Conservation (phyloP, 495 filamentous ascomycete species). For the Penicillium lividum region DNA sequence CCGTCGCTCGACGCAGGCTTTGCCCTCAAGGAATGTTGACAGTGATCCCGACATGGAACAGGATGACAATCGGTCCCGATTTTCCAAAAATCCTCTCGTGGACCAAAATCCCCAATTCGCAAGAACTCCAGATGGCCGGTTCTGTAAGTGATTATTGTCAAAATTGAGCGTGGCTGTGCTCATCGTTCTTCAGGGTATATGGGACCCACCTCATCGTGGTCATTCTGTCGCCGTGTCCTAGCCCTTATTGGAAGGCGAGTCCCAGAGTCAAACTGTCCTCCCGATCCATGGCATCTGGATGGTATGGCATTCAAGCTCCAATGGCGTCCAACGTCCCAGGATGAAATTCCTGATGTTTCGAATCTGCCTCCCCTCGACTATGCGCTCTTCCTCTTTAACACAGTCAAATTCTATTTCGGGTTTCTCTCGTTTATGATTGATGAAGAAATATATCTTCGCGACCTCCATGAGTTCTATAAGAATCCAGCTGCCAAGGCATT, state of each 20-base stretch:
- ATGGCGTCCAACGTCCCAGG: conserved; percentile 33
- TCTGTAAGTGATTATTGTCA: conserved; percentile 21
- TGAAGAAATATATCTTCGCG: conserved; percentile 32
- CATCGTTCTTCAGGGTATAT: conserved; percentile 26
- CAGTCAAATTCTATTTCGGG: conserved; percentile 41
- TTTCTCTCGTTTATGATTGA: conserved; percentile 42
- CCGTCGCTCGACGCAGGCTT: conserved; percentile 7
- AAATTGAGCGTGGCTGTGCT: neutral
- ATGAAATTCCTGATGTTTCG: conserved; percentile 33
- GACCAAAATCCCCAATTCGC: conserved; percentile 34
- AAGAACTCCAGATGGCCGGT: conserved; percentile 31
- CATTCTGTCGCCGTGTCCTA: conserved; percentile 35
- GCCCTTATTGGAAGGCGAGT: conserved; percentile 30
- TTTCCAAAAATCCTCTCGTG: conserved; percentile 32
- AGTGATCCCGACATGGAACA: conserved; percentile 15
- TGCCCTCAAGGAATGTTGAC: neutral
- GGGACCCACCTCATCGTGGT: conserved; percentile 39
- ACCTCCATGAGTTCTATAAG: conserved; percentile 36
- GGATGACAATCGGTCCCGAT: conserved; percentile 24
- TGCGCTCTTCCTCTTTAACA: conserved; percentile 40
- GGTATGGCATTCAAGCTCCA: conserved; percentile 39
- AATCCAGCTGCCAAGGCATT: conserved; percentile 25
- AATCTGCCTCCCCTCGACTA: conserved; percentile 39
- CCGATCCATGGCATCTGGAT: conserved; percentile 37
- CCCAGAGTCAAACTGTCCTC: conserved; percentile 27